A percentile compares a stretch with the other conserved stretches of the same genome.
Evolutionary conservation across 1,284 basidiomycete genomes (phyloP).

Genomic region (Apiotrichum akiyoshidainum): DNA sequence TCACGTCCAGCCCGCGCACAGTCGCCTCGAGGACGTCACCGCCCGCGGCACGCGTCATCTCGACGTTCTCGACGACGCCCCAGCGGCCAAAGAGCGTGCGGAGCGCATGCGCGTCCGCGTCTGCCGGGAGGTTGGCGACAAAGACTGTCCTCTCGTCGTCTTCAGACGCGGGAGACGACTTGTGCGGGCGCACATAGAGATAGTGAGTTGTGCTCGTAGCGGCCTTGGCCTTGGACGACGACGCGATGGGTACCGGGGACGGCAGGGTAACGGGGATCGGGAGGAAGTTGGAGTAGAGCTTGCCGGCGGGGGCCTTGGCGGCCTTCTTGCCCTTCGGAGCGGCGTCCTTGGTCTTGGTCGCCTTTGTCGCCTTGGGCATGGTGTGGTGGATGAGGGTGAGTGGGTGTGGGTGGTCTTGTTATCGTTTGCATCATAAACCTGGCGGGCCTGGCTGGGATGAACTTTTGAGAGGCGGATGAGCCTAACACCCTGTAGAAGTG

Average conservation of each 20-base stretch:
- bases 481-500: no score
- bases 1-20: conserved; percentile 28
- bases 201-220: conserved; percentile 34
- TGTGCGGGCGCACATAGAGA: conserved; percentile 42
- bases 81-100: conserved; percentile 66
- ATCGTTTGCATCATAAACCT: no score
- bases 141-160: conserved; percentile 66
- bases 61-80: conserved; percentile 71
- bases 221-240: conserved; percentile 17
- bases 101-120: conserved; percentile 73
- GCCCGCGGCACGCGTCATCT: conserved; percentile 52
- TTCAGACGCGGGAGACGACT: conserved; percentile 1
- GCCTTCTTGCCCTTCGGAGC: conserved; percentile 2
- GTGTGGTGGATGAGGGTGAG: background rate
- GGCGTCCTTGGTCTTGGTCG: background rate
- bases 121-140: conserved; percentile 77
- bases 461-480: no score
- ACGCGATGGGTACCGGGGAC: conserved; percentile 24
- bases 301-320: conserved; percentile 2
- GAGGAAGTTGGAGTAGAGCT: conserved; percentile 39
- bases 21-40: conserved; percentile 39
- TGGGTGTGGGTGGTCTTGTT: background rate
- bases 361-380: conserved; percentile 8
- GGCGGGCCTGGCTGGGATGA: no score
- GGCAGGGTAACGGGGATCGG: conserved; percentile 34